phyloP scores from a whole-genome alignment of 2,329 filamentous ascomycete species.

The Gremmenia infestans region DNA sequence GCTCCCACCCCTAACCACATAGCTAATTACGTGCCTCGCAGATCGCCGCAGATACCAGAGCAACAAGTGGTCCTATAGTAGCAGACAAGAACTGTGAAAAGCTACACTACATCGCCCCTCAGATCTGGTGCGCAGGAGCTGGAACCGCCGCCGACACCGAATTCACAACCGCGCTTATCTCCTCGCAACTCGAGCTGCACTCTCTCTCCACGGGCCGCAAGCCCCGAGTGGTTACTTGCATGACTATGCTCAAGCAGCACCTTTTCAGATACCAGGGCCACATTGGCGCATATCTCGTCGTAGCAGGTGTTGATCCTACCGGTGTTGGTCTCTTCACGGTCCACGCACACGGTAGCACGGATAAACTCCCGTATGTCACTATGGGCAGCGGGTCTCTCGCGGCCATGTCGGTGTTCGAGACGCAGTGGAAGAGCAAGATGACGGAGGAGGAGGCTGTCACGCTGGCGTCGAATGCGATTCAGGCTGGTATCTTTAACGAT shows the following conservation, averaged over 20 bases:
- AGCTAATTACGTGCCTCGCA: slow-evolving; percentile 34
- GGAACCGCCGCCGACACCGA: slow-evolving; percentile 98
- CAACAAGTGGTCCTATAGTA: slow-evolving; percentile 94
- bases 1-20: not conserved
- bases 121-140: slow-evolving; percentile 98
- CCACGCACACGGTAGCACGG: slow-evolving; percentile 94
- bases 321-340: slow-evolving; percentile 95
- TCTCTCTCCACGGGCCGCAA: slow-evolving; percentile 93
- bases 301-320: slow-evolving; percentile 93
- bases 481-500: slow-evolving; percentile 98
- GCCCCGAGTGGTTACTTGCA: slow-evolving; percentile 95
- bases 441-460: slow-evolving; percentile 76
- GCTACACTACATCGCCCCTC: slow-evolving; percentile 95
- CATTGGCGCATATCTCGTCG: slow-evolving; percentile 96
- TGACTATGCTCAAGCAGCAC: slow-evolving; percentile 99
- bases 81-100: slow-evolving; percentile 99
- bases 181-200: slow-evolving; percentile 96
- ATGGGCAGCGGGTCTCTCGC: slow-evolving; percentile 96
- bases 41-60: slow-evolving; percentile 98
- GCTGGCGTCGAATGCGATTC: slow-evolving; percentile 79
- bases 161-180: slow-evolving; percentile 98
- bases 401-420: slow-evolving; percentile 98
- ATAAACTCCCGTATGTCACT: slow-evolving; percentile 98
- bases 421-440: slow-evolving; percentile 79
- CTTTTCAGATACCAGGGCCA: slow-evolving; percentile 97